phyloP scores from a whole-genome alignment of 768 basidiomycete genomes.

The Leccinellum rugosiceps region DNA sequence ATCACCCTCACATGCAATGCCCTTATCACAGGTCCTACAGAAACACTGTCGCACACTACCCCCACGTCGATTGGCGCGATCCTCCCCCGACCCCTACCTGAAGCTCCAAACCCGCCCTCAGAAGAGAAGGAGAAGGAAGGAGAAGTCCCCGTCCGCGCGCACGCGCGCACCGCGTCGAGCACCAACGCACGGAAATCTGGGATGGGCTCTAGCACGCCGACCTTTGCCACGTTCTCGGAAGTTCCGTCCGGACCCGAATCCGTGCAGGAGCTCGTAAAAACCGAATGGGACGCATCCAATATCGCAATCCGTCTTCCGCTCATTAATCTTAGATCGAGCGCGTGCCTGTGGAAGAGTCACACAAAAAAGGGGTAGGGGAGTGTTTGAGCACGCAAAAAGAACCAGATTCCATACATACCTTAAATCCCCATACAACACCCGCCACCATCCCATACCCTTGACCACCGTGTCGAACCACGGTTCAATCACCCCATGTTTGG shows the following conservation, averaged over 20 bases:
- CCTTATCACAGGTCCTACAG: constrained; percentile 46
- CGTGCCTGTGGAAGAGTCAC: constrained; percentile 50
- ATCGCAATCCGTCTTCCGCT: constrained; percentile 61
- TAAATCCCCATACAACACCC: constrained; percentile 66
- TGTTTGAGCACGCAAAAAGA: not conserved
- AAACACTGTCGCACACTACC: constrained; percentile 52
- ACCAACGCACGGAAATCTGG: constrained; percentile 55
- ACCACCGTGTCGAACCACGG: constrained; percentile 61
- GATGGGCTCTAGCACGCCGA: constrained; percentile 54
- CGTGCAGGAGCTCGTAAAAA: constrained; percentile 33
- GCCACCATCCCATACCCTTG: constrained; percentile 81
- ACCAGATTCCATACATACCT: constrained; percentile 38
- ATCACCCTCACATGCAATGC: constrained; percentile 50
- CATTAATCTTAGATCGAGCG: constrained; percentile 78
- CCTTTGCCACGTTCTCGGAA: constrained; percentile 4
- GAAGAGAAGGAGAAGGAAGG: not conserved
- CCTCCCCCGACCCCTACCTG: constrained; percentile 19
- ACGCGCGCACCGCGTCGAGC: constrained; percentile 43
- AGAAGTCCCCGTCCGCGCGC: constrained; percentile 2
- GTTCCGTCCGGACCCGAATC: not conserved
- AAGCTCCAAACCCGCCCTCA: not conserved
- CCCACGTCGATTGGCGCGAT: constrained; percentile 61
- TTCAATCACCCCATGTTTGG: not conserved
- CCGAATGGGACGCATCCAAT: constrained; percentile 67
- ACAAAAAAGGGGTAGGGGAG: not conserved